Evolutionary conservation across 228 moss, liverwort and hornwort species (phyloP).

Genomic region (Sphagnum magellanicum): DNA sequence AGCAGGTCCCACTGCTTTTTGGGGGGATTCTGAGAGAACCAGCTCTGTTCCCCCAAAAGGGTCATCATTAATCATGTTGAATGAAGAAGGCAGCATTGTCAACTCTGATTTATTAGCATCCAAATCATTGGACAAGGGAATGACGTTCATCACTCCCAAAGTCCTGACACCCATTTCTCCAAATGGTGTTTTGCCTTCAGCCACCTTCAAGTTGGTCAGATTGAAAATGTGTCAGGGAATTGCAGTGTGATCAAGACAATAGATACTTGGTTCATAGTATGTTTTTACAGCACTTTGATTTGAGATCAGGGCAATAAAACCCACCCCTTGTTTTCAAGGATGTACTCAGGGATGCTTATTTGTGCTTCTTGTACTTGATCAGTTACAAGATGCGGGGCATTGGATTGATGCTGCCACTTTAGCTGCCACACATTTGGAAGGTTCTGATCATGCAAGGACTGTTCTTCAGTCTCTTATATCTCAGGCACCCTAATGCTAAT

Average conservation of each 20-base stretch:
- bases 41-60: constrained; percentile 9
- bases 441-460: constrained; percentile 92
- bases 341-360: neutral
- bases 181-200: constrained; percentile 31
- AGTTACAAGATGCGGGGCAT: constrained; percentile 99
- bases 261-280: neutral
- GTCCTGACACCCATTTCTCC: constrained; percentile 33
- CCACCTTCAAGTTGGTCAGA: constrained; percentile 59
- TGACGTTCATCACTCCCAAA: constrained; percentile 48
- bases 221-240: too few species aligned
- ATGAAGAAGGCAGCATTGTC: constrained; percentile 12
- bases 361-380: constrained; percentile 17
- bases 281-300: neutral
- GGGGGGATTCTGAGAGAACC: constrained; percentile 21
- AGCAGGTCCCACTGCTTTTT: constrained; percentile 81
- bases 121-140: constrained; percentile 40
- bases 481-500: neutral
- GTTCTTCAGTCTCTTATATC: neutral
- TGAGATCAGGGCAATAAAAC: neutral
- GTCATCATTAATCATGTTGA: constrained; percentile 9
- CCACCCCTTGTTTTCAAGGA: too few species aligned
- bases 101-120: constrained; percentile 22
- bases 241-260: neutral
- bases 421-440: constrained; percentile 87
- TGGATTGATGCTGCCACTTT: constrained; percentile 96